Percentiles rank a stretch among this genome's conserved stretches.
These are phyloP conservation scores for Penicillium sclerotigenum DNA, from an alignment of 2,329 filamentous ascomycete genomes.

Conservation along the genomic window DNA sequence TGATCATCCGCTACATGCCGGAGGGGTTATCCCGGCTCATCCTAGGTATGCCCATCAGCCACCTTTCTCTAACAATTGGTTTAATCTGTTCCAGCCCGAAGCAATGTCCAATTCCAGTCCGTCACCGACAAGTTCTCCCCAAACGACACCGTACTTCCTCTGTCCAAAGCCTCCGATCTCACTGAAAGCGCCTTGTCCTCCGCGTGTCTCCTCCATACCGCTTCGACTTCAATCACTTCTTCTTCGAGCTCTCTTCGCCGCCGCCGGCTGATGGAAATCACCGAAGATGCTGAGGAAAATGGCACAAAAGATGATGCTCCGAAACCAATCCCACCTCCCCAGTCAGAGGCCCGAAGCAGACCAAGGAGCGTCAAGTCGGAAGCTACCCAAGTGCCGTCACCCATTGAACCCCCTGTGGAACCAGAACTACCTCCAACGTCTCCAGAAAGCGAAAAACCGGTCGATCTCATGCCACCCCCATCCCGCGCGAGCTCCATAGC, in stretches of 20 bases:
- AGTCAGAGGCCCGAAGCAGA: conserved; percentile 21
- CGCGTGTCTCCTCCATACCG: conserved; percentile 84
- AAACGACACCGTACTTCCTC: conserved; percentile 79
- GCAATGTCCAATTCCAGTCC: conserved; percentile 66
- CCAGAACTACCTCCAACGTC: conserved; percentile 9
- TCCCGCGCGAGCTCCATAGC: conserved; percentile 22
- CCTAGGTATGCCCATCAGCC: conserved; percentile 67
- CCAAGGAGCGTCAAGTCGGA: conserved; percentile 35
- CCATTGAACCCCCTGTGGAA: conserved; percentile 4
- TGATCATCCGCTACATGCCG: conserved; percentile 88
- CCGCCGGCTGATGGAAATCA: conserved; percentile 81
- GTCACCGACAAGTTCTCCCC: conserved; percentile 69
- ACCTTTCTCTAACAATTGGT: conserved; percentile 8
- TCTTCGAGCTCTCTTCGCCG: conserved; percentile 75
- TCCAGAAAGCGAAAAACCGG: conserved; percentile 14
- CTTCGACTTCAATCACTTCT: conserved; percentile 79
- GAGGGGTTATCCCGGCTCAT: conserved; percentile 86
- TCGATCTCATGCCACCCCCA: conserved; percentile 17
- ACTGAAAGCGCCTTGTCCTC: conserved; percentile 84
- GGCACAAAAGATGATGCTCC: conserved; percentile 49
- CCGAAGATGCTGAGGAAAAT: conserved; percentile 86
- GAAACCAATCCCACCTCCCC: conserved; percentile 23
- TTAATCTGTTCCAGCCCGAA: conserved; percentile 61
- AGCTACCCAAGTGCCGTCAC: conserved; percentile 34
- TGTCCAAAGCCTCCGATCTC: conserved; percentile 71